Conservation (phyloP, 2,329 filamentous ascomycete genomes). For the Samsoniella hepiali region DNA sequence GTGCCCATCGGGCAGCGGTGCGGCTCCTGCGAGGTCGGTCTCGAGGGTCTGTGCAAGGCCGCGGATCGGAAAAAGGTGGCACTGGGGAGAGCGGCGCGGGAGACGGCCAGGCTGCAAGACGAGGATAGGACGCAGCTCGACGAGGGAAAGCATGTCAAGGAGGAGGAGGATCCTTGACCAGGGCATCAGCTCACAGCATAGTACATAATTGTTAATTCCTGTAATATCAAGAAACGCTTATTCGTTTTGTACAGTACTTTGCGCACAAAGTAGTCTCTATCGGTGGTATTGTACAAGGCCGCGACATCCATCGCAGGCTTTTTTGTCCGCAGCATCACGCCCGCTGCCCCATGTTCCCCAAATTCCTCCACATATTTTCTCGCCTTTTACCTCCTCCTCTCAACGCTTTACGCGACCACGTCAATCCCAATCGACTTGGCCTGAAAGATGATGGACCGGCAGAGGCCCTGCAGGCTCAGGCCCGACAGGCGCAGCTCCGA, state of each 20-base stretch:
- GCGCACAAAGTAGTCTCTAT: conserved; percentile 11
- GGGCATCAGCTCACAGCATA: neutral
- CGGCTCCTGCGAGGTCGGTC: conserved; percentile 79
- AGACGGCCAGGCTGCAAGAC: conserved; percentile 24
- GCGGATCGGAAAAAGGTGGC: conserved; percentile 64
- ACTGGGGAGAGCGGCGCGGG: conserved; percentile 9
- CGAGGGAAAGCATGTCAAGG: conserved; percentile 24
- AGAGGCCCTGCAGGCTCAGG: conserved; percentile 65
- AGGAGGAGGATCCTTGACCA: conserved; percentile 19
- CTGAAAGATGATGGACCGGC: conserved; percentile 70
- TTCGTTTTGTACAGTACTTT: conserved; percentile 12
- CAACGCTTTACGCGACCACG: conserved; percentile 55
- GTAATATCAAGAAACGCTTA: conserved; percentile 8
- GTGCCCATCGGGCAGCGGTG: conserved; percentile 76
- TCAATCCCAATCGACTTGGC: conserved; percentile 72
- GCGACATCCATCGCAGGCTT: neutral
- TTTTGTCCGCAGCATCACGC: neutral
- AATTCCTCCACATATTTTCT: neutral
- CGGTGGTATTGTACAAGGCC: conserved; percentile 11
- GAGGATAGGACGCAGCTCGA: conserved; percentile 23
- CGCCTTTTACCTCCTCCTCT: too few relatives aligned
- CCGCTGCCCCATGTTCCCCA: neutral
- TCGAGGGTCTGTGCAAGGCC: conserved; percentile 70
- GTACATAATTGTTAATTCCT: neutral
- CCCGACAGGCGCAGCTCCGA: conserved; percentile 71